A percentile compares a stretch with the other conserved stretches of the same genome.
Evolutionary conservation across 371 early-diverging fungal genomes (phyloP).

Genomic region (Circinella umbellata): DNA sequence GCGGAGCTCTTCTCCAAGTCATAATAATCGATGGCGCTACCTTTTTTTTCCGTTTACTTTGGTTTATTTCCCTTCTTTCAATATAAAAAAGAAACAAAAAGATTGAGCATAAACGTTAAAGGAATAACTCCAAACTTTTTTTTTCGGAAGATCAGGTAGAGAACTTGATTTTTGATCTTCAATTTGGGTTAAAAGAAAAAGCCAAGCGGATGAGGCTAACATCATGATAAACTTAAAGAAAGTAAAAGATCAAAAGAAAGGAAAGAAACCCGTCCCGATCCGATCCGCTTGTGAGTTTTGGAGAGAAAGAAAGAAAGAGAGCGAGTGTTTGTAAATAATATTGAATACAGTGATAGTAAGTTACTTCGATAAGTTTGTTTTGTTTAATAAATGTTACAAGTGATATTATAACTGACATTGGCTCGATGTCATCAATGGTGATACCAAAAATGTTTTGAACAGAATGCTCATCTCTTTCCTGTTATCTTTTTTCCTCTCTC

Average conservation of each 20-base stretch:
- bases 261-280: neutral
- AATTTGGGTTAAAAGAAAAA: neutral
- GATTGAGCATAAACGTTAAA: neutral
- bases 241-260: neutral
- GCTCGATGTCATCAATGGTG: too few species aligned
- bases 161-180: neutral
- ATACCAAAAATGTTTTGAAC: too few species aligned
- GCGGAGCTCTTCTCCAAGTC: neutral
- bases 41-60: neutral
- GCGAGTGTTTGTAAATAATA: too few species aligned
- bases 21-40: neutral
- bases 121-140: neutral
- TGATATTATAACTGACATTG: too few species aligned
- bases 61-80: too few species aligned
- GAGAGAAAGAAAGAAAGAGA: too few species aligned
- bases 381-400: too few species aligned
- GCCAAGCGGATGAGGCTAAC: neutral
- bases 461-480: too few species aligned
- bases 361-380: too few species aligned
- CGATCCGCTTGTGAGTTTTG: neutral
- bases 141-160: neutral
- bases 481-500: too few species aligned
- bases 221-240: neutral
- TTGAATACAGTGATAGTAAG: too few species aligned
- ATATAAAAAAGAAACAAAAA: neutral